Base-by-base conservation (phyloP, 2,329 filamentous ascomycete species). In the Exophiala xenobiotica region DNA sequence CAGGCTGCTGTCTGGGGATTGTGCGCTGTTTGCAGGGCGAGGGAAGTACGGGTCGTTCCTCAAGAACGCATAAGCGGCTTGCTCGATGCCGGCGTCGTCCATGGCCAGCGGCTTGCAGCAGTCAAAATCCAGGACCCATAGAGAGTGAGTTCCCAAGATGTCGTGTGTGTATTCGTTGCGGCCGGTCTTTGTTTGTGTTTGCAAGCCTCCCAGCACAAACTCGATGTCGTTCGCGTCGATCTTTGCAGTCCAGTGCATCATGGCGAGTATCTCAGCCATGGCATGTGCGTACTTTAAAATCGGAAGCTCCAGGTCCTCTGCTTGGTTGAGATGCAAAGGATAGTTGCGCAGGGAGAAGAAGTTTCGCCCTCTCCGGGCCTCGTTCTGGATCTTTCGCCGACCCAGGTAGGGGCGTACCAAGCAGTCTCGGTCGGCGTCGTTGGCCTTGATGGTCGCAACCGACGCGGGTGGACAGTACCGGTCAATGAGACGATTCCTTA, bases 151-250 rank as follows among this genome's bases (percentile, higher is more conserved):
- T 23, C 46, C 49, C n/a, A 0, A 68, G 69, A 2, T 74, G 60
- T 23, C 12, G 27, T 46, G 43, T 19, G 37, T 29, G 22, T 51
- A 45, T 35, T 19, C n/a, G 23, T 20, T 8, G 18, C 29, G 16
- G 23, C 3, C 16, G 19, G 6, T 35, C 40, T 22, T 47, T 33
- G 20, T 8, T 37, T 41, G 6, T 23, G 38, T 18, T 35, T 19
- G 55, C 12, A 27, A 12, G 9, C 53, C 39, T 16, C 49, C 68
- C 2, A 82, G 70, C 0, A 82, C 79, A 56, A 81, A 82, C 43
- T 83, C 77, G 1, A 83, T 68, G 41, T 81, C 78, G 29, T 75
- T 75, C 0, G 72, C 78, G 54, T 82, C 78, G 0, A 79, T 61
- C 6, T 65, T 57, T 0, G 68, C 72, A 1, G 57, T 41, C 78